Base-by-base conservation (phyloP, 2,329 filamentous ascomycete genomes). In the Arthrobotrys megalospora region DNA sequence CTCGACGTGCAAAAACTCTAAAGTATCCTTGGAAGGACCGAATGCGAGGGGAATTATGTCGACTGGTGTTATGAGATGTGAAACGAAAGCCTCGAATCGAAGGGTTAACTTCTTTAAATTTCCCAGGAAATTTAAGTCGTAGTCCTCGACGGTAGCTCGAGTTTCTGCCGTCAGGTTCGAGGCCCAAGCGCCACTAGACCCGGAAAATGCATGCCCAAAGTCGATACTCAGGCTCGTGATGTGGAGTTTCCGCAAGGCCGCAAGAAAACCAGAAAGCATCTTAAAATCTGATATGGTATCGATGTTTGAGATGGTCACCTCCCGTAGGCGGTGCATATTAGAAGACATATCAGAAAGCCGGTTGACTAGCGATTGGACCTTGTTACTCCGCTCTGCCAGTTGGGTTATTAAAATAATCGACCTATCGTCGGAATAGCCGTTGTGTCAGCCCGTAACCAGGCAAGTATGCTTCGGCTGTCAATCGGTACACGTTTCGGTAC, bases 281-380 rank as follows among this genome's bases (percentile, higher is more conserved):
- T 21, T 36, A 38, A 66, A 66, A 38, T 66, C 62, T 5, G 43
- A 21, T 11, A 66, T 52, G 28, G 45, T 50, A 28, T 66, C 47
- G 34, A 66, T 38, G n/a, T 50, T 66, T 19, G 62, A 66, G 3
- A 66, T 66, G 21, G 62, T 66, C 11, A 66, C 24, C 19, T 66
- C 62, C 14, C 43, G 48, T 7, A 66, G 11, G 34, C 21, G 7
- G 1, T 12, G 21, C 19, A 66, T 28, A 21, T 24, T 41, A 4
- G 62, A 43, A 12, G 50, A 28, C 12, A 66, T 36, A 14, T 19
- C 50, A 5, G 43, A 52, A 14, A 66, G 36, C 2, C 62, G 62
- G n/a, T 19, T 41, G n/a, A 66, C 28, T 5, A 66, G 21, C 3
- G 62, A 11, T 24, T 21, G 43, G 3, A 66, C 11, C 52, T 24